Evolutionary conservation across 139 green algal genomes (phyloP).

Genomic region (Dunaliella sp.): DNA sequence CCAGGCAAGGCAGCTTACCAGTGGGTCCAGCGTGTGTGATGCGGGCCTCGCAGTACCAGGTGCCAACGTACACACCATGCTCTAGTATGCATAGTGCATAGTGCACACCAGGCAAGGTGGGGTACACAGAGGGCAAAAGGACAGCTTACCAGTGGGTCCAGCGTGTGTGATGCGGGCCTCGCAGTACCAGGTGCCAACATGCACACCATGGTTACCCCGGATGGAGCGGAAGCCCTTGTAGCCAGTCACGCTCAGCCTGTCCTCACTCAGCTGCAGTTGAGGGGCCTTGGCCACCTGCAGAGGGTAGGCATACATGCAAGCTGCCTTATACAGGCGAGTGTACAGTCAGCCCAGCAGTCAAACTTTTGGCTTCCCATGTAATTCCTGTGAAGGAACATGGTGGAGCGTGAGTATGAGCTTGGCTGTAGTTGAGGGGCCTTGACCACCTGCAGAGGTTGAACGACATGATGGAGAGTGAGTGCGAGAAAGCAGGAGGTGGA

Average conservation of each 20-base stretch:
- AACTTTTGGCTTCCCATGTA: no score
- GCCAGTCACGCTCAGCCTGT: constrained; percentile 56
- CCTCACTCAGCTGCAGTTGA: constrained; percentile 55
- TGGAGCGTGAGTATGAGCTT: no score
- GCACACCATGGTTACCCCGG: constrained; percentile 64
- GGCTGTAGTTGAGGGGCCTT: constrained; percentile 58
- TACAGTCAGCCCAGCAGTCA: no score
- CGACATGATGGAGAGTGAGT: no score
- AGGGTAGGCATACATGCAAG: background rate
- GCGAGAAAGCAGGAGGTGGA: no score
- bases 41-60: constrained; percentile 76
- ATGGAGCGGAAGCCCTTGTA: constrained; percentile 71
- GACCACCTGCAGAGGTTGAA: no score
- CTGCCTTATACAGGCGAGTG: no score
- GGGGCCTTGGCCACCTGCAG: constrained; percentile 51
- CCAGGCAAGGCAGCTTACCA: constrained; percentile 15
- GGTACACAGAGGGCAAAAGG: no score
- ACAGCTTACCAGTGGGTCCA: constrained; percentile 42
- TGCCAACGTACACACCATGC: constrained; percentile 47
- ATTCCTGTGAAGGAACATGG: no score
- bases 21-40: constrained; percentile 62
- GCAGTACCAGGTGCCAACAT: constrained; percentile 67
- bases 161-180: constrained; percentile 66
- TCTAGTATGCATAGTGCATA: no score
- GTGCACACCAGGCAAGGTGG: no score